phyloP scores from a whole-genome alignment of 139 green algal genomes.

The Asterochloris sp. region DNA sequence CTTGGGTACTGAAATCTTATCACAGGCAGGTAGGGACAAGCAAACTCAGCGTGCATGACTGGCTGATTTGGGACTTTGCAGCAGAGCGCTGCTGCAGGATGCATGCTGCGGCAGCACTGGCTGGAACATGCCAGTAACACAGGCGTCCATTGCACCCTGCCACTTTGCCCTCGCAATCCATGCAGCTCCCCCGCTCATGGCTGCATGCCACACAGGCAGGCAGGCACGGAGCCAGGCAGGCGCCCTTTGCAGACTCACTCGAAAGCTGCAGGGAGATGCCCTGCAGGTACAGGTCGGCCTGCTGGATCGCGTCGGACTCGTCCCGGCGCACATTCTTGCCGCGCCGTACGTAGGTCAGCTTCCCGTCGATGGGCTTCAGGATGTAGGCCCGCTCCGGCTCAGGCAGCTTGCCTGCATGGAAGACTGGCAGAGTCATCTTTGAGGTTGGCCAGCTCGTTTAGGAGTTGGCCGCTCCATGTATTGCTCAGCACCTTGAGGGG shows the following conservation, averaged over 20 bases:
- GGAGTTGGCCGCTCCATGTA: neutral
- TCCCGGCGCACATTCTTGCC: conserved; percentile 30
- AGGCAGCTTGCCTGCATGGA: neutral
- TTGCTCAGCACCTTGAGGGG: neutral
- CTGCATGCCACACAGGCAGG: no score
- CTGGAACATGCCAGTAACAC: no score
- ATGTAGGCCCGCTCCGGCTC: conserved; percentile 49
- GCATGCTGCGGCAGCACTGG: no score
- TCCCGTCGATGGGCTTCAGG: conserved; percentile 61
- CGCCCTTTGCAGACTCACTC: conserved; percentile 14
- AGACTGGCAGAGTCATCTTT: neutral
- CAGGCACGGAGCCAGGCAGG: no score
- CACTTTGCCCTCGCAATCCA: no score
- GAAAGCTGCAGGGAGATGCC: conserved; percentile 49
- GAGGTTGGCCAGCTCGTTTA: neutral
- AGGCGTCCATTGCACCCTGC: no score
- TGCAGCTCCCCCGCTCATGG: no score
- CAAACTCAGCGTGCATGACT: no score
- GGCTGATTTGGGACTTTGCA: no score
- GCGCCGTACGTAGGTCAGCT: conserved; percentile 54
- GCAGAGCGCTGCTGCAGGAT: no score
- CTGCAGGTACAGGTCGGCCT: conserved; percentile 39
- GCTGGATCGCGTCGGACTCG: conserved; percentile 31
- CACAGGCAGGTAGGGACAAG: no score
- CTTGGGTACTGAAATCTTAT: no score